These are phyloP conservation scores for Suaeda aralocaspica DNA, from an alignment of 148 eudicot genomes.

Conservation along the genomic window DNA sequence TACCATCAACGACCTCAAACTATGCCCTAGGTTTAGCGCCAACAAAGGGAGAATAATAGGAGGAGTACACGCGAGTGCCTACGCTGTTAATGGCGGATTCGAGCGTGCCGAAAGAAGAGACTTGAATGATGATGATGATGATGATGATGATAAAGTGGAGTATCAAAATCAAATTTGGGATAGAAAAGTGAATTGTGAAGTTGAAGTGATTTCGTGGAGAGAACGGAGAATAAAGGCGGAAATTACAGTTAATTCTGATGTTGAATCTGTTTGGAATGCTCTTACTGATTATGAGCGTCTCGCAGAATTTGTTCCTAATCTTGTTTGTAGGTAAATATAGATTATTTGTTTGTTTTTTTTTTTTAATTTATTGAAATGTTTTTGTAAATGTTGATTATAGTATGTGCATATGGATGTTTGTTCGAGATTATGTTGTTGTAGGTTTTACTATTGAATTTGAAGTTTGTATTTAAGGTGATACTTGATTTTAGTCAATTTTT, in stretches of 20 bases:
- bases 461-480: too few relatives aligned
- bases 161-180: slow-evolving; percentile 29
- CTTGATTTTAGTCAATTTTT: too few relatives aligned
- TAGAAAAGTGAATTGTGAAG: slow-evolving; percentile 65
- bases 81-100: slow-evolving; percentile 22
- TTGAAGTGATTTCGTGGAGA: slow-evolving; percentile 93
- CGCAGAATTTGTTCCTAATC: slow-evolving; percentile 93
- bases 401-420: too few relatives aligned
- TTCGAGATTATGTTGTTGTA: too few relatives aligned
- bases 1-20: background rate
- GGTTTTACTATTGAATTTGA: too few relatives aligned
- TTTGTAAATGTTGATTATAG: background rate
- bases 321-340: slow-evolving; percentile 61
- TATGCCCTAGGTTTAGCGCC: slow-evolving; percentile 23
- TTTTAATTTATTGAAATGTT: background rate
- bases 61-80: slow-evolving; percentile 1
- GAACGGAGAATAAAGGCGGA: slow-evolving; percentile 75
- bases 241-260: slow-evolving; percentile 60
- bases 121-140: background rate
- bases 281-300: slow-evolving; percentile 95
- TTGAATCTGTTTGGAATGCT: slow-evolving; percentile 78
- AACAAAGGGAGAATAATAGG: background rate
- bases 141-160: background rate
- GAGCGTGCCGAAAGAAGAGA: slow-evolving; percentile 29
- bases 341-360: too few relatives aligned